These are phyloP conservation scores for Polygonum aviculare DNA, from an alignment of 148 eudicot genomes.

Conservation along the genomic window DNA sequence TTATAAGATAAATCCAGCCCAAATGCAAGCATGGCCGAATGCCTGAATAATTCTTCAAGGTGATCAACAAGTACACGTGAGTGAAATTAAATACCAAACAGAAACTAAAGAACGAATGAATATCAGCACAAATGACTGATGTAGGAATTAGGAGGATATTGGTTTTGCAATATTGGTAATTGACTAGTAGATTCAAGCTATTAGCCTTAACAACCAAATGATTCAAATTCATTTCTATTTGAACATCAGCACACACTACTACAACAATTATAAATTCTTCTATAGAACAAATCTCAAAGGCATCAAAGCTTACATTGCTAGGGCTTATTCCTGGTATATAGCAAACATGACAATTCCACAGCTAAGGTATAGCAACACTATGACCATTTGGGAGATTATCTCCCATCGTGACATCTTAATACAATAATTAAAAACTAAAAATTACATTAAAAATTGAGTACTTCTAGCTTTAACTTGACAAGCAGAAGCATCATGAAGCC, in stretches of 20 bases:
- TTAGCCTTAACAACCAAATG: too few relatives aligned
- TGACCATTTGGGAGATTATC: not conserved
- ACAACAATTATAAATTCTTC: not conserved
- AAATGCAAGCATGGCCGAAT: too few relatives aligned
- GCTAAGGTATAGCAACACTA: not conserved
- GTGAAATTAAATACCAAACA: too few relatives aligned
- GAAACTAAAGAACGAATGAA: too few relatives aligned
- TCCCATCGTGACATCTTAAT: not conserved
- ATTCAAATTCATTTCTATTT: not conserved
- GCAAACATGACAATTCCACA: not conserved
- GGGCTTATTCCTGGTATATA: not conserved
- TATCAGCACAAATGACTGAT: too few relatives aligned
- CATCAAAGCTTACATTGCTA: not conserved
- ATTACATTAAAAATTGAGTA: not conserved
- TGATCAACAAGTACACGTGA: too few relatives aligned
- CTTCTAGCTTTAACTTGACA: slow-evolving; percentile 2
- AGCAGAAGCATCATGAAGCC: not conserved
- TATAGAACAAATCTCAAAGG: not conserved
- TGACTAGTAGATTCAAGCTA: too few relatives aligned
- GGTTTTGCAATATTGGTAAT: too few relatives aligned
- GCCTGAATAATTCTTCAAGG: too few relatives aligned
- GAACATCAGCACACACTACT: not conserved
- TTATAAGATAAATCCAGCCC: too few relatives aligned
- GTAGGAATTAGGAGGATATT: too few relatives aligned
- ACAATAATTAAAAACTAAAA: not conserved